Evolutionary conservation across 345 rosid genomes (phyloP), one percentile per base, ranked within the genome.

Genomic region (Angophora floribunda): DNA sequence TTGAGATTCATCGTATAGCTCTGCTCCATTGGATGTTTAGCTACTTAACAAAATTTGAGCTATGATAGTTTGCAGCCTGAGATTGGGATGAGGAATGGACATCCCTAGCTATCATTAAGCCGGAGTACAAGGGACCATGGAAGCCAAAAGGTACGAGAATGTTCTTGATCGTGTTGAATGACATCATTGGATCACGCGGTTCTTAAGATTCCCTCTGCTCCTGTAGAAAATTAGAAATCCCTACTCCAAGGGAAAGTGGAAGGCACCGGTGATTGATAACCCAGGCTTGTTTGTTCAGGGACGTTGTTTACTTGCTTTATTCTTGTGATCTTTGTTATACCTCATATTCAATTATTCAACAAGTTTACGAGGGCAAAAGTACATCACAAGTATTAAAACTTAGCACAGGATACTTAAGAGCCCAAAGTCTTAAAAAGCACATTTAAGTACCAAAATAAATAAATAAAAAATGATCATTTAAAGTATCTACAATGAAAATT

Each of bases 21-120:
- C 61, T 22, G 26, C 61, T 55, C 61, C 61, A 22, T 55, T 22
- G 1, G 61, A 21, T 26, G 61, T 22, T 55, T 11, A 55, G 61
- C 61, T 55, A 55, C 61, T 55, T 55, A 55, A 55, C 61, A 55
- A 26, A 55, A 55, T 22, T 55, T 55, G 61, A 55, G 21, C 61
- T 26, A 55, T 55, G 24, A 55, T 22, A n/a, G n/a, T 55, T 55
- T 55, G 61, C 61, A 55, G 61, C 61, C 61, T 55, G 11, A 55
- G 61, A 55, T 55, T 55, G 0, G 61, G 61, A 55, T 55, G 28
- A 55, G 61, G 22, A 55, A 55, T 55, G 61, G 12, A 55, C 61
- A 55, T 55, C 0, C 28, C 28, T 11, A 55, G 61, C 61, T 0
- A 55, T 0, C 22, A 26, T 26, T 55, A 22, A 0, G 11, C 59